phyloP scores from a whole-genome alignment of 129 eudicot species.

The Chrysanthemum makinoi region DNA sequence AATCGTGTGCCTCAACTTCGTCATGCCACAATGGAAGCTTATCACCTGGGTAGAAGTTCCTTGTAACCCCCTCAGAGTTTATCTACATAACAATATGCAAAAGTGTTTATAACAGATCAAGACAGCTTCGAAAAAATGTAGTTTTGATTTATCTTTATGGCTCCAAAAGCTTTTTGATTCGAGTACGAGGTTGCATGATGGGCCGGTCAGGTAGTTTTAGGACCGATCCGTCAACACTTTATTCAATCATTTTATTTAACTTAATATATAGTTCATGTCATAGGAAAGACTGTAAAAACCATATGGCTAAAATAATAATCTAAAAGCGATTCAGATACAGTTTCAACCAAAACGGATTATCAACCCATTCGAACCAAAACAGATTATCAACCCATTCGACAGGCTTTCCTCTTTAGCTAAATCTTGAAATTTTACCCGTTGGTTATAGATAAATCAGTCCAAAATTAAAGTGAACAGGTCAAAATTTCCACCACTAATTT shows the following conservation, averaged over 20 bases:
- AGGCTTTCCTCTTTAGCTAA: neutral
- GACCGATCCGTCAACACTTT: no score
- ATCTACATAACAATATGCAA: constrained; percentile 42
- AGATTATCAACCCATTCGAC: no score
- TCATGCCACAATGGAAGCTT: constrained; percentile 87
- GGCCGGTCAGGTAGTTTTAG: no score
- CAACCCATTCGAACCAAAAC: no score
- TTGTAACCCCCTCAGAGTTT: constrained; percentile 65
- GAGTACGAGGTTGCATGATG: no score
- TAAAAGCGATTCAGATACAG: no score
- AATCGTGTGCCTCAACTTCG: constrained; percentile 75
- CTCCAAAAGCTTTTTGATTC: no score
- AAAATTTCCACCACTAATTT: neutral
- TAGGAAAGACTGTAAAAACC: no score
- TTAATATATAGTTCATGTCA: no score
- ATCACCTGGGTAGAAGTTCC: constrained; percentile 93
- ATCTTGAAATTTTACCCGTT: neutral
- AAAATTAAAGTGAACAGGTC: neutral
- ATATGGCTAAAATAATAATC: no score
- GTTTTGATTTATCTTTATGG: neutral
- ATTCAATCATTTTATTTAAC: no score
- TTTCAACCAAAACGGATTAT: no score
- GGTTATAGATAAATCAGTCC: neutral
- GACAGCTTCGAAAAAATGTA: neutral
- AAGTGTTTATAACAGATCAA: neutral